Base-by-base conservation (phyloP, 2,329 filamentous ascomycete genomes). In the Emydomyces testavorans region DNA sequence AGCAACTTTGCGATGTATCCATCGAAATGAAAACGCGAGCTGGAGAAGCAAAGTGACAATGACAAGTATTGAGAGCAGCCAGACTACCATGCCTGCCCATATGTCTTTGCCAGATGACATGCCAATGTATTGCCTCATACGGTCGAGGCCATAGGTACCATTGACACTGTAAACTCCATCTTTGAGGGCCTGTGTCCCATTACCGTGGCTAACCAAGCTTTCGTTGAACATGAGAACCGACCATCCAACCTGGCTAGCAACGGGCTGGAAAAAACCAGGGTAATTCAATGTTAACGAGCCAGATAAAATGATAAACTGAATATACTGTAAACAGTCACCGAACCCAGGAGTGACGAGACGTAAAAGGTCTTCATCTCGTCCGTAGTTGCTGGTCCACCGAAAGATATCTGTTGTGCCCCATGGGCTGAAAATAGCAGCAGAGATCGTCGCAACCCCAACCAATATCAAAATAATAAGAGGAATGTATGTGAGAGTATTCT, bases 311-410 rank as follows among this genome's bases (percentile, higher is more conserved):
- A 92, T 75, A 58, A 94, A 98, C 62, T 98, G 92, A 15, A 98
- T 85, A 63, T 98, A 96, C 65, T 96, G 89, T 48, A 98, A 73
- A 60, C 92, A 98, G 62, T 98, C 92, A 5, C 87, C 88, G 62
- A 98, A 96, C 0, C 92, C 92, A 4, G 92, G 92, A 0, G 92
- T 98, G 28, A 98, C 87, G 40, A 98, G 73, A 48, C 92, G 81
- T 46, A 98, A 73, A 55, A 95, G 72, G 67, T 98, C 92, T 52
- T 86, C 85, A 58, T 98, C 92, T 56, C 90, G 80, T 29, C 92
- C 92, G 62, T 94, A 96, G 62, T 98, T 98, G 60, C 87, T 93
- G n/a, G 87, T 88, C 88, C 90, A 98, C 56, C 85, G 82, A 63
- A 96, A 96, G 16, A 90, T 75, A 62, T 98, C 85, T 6, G 79